phyloP scores from a whole-genome alignment of 129 eudicot genomes.

The Smallanthus sonchifolius region DNA sequence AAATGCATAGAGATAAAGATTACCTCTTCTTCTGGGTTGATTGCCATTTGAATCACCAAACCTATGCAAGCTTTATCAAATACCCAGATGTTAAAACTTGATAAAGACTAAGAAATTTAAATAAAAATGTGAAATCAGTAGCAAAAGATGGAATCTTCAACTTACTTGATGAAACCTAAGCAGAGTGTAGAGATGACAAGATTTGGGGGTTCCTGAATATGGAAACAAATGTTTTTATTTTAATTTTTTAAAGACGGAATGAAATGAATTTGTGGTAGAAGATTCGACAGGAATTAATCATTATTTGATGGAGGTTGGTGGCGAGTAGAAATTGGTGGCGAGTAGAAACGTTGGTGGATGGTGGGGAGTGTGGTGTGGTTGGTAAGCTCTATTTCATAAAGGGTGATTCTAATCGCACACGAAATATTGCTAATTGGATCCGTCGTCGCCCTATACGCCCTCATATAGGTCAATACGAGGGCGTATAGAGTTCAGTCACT shows the following conservation, averaged over 20 bases:
- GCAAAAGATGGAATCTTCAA: conserved; percentile 16
- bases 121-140: not conserved
- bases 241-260: not conserved
- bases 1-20: not conserved
- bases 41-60: conserved; percentile 46
- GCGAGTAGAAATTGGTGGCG: not conserved
- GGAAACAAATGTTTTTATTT: not conserved
- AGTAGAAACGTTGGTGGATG: not conserved
- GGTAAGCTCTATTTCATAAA: too few relatives aligned
- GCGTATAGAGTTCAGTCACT: too few relatives aligned
- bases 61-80: not conserved
- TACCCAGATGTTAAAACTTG: conserved; percentile 16
- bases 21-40: conserved; percentile 64
- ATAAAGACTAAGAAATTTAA: not conserved
- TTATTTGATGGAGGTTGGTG: not conserved
- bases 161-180: conserved; percentile 19
- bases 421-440: too few relatives aligned
- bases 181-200: not conserved
- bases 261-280: not conserved
- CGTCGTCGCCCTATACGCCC: too few relatives aligned
- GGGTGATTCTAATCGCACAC: too few relatives aligned
- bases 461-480: too few relatives aligned
- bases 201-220: not conserved
- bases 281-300: not conserved
- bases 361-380: not conserved